A percentile compares a stretch with the other conserved stretches of the same genome.
Evolutionary conservation across 2,329 filamentous ascomycete genomes (phyloP).

Genomic region (Rachicladosporium sp.): DNA sequence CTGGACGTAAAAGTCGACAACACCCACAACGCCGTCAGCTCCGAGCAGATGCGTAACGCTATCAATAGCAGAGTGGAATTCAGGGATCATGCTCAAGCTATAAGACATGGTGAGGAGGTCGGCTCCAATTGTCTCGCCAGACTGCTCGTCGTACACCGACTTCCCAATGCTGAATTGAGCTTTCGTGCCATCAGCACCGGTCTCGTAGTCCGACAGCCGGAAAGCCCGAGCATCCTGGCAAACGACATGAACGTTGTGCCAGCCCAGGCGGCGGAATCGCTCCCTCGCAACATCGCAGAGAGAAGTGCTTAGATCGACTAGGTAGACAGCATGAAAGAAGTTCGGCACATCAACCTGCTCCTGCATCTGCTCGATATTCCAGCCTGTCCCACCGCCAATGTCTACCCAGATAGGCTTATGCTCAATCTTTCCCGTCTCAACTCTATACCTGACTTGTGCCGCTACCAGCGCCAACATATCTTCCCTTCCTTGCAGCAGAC

Average conservation of each 20-base stretch:
- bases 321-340: constrained; percentile 82
- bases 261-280: constrained; percentile 73
- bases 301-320: constrained; percentile 89
- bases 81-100: constrained; percentile 88
- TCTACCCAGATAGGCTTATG: constrained; percentile 70
- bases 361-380: constrained; percentile 89
- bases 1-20: constrained; percentile 92
- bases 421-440: constrained; percentile 38
- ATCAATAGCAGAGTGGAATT: constrained; percentile 89
- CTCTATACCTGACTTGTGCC: constrained; percentile 63
- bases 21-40: constrained; percentile 65
- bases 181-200: constrained; percentile 30
- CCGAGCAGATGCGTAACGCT: constrained; percentile 65
- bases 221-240: constrained; percentile 87
- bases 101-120: constrained; percentile 93
- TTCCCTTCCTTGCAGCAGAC: constrained; percentile 73
- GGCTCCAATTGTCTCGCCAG: constrained; percentile 49
- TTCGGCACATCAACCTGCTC: constrained; percentile 62
- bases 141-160: constrained; percentile 29
- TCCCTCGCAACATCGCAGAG: constrained; percentile 77
- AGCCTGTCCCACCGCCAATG: constrained; percentile 50
- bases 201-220: constrained; percentile 63
- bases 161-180: constrained; percentile 30
- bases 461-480: constrained; percentile 88
- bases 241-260: constrained; percentile 82